Evolutionary conservation across 2,329 filamentous ascomycete species (phyloP).

Genomic region (Colletotrichum sp.): DNA sequence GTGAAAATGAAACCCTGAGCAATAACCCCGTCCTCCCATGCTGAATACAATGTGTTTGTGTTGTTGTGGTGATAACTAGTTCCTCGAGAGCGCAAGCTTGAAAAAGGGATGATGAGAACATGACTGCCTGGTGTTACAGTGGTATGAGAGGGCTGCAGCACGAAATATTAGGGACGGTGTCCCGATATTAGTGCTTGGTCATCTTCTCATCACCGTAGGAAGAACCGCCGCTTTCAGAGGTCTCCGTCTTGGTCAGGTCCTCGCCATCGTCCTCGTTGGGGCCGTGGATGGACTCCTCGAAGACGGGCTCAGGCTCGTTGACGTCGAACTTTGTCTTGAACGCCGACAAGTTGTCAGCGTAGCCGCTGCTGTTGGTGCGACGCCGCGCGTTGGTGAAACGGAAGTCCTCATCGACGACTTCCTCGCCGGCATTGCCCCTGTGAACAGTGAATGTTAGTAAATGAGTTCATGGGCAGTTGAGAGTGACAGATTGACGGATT

Average conservation of each 20-base stretch:
- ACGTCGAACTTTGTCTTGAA: conserved; percentile 98
- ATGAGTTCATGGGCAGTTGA: background rate
- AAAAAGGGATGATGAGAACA: background rate
- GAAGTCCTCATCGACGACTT: conserved; percentile 83
- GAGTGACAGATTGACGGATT: background rate
- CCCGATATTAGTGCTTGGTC: conserved; percentile 19
- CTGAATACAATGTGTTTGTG: background rate
- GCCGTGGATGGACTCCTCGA: conserved; percentile 85
- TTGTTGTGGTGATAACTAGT: background rate
- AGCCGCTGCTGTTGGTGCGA: conserved; percentile 87
- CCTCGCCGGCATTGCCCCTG: conserved; percentile 85
- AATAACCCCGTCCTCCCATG: background rate
- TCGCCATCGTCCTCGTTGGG: conserved; percentile 58
- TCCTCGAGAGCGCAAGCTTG: background rate
- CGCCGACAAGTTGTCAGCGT: conserved; percentile 71
- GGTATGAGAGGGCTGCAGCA: background rate
- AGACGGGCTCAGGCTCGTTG: conserved; percentile 87
- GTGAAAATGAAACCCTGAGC: background rate
- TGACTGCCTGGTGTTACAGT: conserved; percentile 7
- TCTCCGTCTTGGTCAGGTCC: conserved; percentile 59
- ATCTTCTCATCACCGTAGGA: conserved; percentile 53
- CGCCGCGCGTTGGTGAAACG: conserved; percentile 86
- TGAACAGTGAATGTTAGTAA: conserved; percentile 8
- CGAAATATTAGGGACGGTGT: background rate
- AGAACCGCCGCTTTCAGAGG: conserved; percentile 65